These are phyloP conservation scores for Asterionellopsis glacialis DNA, from an alignment of 108 stramenopile genomes.

Conservation along the genomic window DNA sequence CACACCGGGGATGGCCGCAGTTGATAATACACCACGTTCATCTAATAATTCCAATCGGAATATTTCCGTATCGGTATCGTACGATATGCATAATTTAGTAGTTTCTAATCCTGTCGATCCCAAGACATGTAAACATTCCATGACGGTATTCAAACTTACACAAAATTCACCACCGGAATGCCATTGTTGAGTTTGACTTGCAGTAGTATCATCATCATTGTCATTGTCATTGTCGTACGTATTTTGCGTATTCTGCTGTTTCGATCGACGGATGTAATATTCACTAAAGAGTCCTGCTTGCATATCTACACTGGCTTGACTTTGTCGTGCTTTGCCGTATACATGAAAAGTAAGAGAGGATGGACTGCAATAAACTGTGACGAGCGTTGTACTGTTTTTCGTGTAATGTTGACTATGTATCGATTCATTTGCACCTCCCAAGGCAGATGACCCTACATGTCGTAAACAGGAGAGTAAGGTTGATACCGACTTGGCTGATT, in stretches of 20 bases:
- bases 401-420: constrained; percentile 7
- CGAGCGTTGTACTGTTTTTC: constrained; percentile 37
- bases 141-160: constrained; percentile 53
- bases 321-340: constrained; percentile 41
- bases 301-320: constrained; percentile 57
- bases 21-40: constrained; percentile 11
- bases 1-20: constrained; percentile 25
- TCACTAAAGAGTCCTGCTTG: constrained; percentile 54
- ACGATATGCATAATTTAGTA: constrained; percentile 49
- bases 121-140: constrained; percentile 56
- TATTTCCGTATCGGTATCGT: constrained; percentile 44
- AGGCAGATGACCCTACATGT: constrained; percentile 20
- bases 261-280: constrained; percentile 31
- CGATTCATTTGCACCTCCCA: constrained; percentile 2
- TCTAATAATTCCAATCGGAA: constrained; percentile 44
- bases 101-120: constrained; percentile 40
- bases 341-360: constrained; percentile 59
- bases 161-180: constrained; percentile 46
- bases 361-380: constrained; percentile 52
- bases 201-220: not conserved
- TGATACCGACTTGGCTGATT: constrained; percentile 41
- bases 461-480: constrained; percentile 54
- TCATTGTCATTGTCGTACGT: constrained; percentile 10
- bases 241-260: not conserved
- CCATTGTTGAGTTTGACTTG: not conserved